These are phyloP conservation scores for Botrytis aclada DNA, from an alignment of 2,329 filamentous ascomycete species.

Conservation along the genomic window DNA sequence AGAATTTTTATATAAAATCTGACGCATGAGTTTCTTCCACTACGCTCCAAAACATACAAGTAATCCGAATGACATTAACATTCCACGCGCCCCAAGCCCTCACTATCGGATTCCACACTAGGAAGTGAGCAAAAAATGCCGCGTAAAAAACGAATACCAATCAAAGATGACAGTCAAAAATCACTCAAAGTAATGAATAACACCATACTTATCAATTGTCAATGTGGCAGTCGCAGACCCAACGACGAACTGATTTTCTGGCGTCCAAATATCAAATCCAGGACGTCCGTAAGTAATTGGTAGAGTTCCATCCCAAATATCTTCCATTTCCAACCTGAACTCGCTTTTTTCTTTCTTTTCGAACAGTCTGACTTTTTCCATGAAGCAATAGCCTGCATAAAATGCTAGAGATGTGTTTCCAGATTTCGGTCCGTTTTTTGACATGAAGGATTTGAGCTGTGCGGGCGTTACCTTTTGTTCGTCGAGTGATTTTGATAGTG, in stretches of 20 bases:
- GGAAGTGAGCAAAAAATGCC: accelerated
- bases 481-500: slow-evolving; percentile 44
- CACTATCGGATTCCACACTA: background rate
- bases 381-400: slow-evolving; percentile 55
- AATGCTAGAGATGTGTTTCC: slow-evolving; percentile 50
- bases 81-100: background rate
- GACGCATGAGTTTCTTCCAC: no score
- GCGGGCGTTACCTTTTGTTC: slow-evolving; percentile 42
- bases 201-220: background rate
- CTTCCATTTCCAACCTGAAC: slow-evolving; percentile 52
- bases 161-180: accelerated
- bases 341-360: slow-evolving; percentile 50
- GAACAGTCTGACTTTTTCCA: slow-evolving; percentile 55
- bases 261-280: background rate
- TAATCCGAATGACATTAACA: background rate
- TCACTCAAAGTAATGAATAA: background rate
- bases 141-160: background rate
- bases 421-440: slow-evolving; percentile 46
- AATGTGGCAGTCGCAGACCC: background rate
- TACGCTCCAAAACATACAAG: no score
- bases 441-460: slow-evolving; percentile 50
- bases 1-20: no score
- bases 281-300: background rate
- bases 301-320: slow-evolving; percentile 3
- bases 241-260: no score